Conservation (phyloP, 2,329 filamentous ascomycete species). For the Monilinia vaccinii-corymbosi region DNA sequence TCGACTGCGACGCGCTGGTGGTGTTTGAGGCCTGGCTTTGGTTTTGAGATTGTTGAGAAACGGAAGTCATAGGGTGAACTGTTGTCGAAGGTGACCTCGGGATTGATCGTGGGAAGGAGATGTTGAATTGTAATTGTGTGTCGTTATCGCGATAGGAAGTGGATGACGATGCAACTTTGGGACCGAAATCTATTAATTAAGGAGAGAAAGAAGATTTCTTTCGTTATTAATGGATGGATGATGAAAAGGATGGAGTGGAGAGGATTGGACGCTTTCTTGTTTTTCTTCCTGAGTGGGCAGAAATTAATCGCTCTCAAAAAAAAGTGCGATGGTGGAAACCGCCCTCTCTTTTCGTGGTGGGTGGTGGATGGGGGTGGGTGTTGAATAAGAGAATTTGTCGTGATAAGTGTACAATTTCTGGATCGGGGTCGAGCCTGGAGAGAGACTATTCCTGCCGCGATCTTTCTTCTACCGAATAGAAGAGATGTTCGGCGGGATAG, state of each 20-base stretch:
- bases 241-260: constrained; percentile 10
- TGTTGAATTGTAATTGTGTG: constrained; percentile 4
- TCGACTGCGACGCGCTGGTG: constrained; percentile 43
- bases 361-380: constrained; percentile 12
- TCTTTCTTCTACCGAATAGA: constrained; percentile 28
- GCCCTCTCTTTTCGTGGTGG: constrained; percentile 16
- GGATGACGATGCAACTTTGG: constrained; percentile 21
- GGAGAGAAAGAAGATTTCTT: background rate
- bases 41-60: constrained; percentile 28
- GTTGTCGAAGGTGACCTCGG: constrained; percentile 15
- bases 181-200: constrained; percentile 1
- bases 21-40: constrained; percentile 44
- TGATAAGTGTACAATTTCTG: constrained; percentile 1
- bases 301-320: constrained; percentile 28
- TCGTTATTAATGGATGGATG: constrained; percentile 10
- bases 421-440: constrained; percentile 6
- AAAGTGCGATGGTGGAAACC: constrained; percentile 14
- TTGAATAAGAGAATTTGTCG: constrained; percentile 7
- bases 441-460: constrained; percentile 23
- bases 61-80: constrained; percentile 30
- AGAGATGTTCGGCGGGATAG: constrained; percentile 21
- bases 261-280: constrained; percentile 6
- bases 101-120: background rate
- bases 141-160: constrained; percentile 24
- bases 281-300: constrained; percentile 21